These are phyloP conservation scores for Aschersonia sp. DNA, from an alignment of 2,329 filamentous ascomycete species.

Conservation along the genomic window DNA sequence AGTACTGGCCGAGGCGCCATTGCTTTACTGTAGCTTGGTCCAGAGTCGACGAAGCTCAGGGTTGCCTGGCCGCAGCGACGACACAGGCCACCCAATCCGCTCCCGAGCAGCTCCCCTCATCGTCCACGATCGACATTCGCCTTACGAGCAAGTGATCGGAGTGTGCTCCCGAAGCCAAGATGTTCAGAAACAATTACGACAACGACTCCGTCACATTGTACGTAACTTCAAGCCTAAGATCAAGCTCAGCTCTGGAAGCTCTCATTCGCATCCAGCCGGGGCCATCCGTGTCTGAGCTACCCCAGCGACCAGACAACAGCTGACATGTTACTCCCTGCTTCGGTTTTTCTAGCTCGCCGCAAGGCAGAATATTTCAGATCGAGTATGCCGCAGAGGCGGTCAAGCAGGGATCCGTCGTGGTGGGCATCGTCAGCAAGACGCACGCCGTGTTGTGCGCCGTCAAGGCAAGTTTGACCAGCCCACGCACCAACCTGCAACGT, in stretches of 20 bases:
- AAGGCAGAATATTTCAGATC: slow-evolving; percentile 98
- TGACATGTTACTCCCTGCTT: slow-evolving; percentile 1
- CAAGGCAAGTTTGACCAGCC: slow-evolving; percentile 49
- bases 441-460: slow-evolving; percentile 90
- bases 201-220: slow-evolving; percentile 99
- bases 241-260: too few relatives aligned
- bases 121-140: slow-evolving; percentile 3
- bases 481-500: background rate
- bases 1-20: background rate
- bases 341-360: slow-evolving; percentile 61
- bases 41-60: slow-evolving; percentile 10
- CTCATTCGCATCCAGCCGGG: too few relatives aligned
- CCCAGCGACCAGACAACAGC: background rate
- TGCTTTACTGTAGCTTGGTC: slow-evolving; percentile 1
- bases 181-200: slow-evolving; percentile 99
- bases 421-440: slow-evolving; percentile 94
- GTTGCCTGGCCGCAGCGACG: slow-evolving; percentile 6
- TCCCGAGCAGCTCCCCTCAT: slow-evolving; percentile 4
- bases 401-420: slow-evolving; percentile 96
- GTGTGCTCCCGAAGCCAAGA: slow-evolving; percentile 29
- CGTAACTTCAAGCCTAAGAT: slow-evolving; percentile 18
- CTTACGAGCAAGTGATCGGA: background rate
- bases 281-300: too few relatives aligned
- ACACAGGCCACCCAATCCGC: slow-evolving; percentile 5
- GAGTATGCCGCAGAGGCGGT: slow-evolving; percentile 98